A percentile compares a stretch with the other conserved stretches of the same genome.
Evolutionary conservation across 2,329 filamentous ascomycete species (phyloP).

Genomic region (Albifimbria verrucaria): DNA sequence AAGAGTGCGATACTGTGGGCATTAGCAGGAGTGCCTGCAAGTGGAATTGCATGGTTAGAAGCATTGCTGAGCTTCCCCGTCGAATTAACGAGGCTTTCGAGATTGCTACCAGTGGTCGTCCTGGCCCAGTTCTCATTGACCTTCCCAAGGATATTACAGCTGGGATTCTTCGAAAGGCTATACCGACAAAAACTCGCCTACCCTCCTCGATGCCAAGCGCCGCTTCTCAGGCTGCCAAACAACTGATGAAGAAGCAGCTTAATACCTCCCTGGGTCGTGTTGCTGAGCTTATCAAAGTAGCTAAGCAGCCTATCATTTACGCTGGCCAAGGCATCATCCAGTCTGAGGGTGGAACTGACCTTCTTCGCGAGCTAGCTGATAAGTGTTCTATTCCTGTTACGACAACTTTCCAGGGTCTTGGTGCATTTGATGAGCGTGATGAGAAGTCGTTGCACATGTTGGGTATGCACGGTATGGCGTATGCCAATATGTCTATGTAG

Average conservation of each 20-base stretch:
- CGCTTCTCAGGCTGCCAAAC: slow-evolving; percentile 68
- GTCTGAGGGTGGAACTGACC: slow-evolving; percentile 70
- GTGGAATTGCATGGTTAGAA: slow-evolving; percentile 99
- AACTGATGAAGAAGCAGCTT: slow-evolving; percentile 69
- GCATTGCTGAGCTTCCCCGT: slow-evolving; percentile 84
- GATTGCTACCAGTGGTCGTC: slow-evolving; percentile 90
- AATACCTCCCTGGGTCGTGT: slow-evolving; percentile 71
- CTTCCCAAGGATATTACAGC: slow-evolving; percentile 95
- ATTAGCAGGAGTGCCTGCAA: slow-evolving; percentile 44
- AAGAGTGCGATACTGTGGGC: slow-evolving; percentile 87
- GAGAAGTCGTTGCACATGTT: slow-evolving; percentile 97
- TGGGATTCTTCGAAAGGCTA: slow-evolving; percentile 75
- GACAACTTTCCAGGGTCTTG: slow-evolving; percentile 90
- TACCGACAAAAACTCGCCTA: too few species aligned
- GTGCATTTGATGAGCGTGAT: slow-evolving; percentile 88
- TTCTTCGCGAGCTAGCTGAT: slow-evolving; percentile 83
- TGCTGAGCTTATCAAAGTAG: slow-evolving; percentile 76
- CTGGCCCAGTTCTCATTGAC: slow-evolving; percentile 92
- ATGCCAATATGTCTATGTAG: slow-evolving; percentile 98
- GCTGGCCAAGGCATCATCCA: slow-evolving; percentile 87
- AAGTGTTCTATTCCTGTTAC: slow-evolving; percentile 92
- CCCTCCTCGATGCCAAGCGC: too few species aligned
- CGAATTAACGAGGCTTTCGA: slow-evolving; percentile 98
- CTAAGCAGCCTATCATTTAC: slow-evolving; percentile 94
- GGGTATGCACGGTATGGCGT: slow-evolving; percentile 96